Conservation (phyloP, 495 filamentous ascomycete species). For the Aspergillus wentii region DNA sequence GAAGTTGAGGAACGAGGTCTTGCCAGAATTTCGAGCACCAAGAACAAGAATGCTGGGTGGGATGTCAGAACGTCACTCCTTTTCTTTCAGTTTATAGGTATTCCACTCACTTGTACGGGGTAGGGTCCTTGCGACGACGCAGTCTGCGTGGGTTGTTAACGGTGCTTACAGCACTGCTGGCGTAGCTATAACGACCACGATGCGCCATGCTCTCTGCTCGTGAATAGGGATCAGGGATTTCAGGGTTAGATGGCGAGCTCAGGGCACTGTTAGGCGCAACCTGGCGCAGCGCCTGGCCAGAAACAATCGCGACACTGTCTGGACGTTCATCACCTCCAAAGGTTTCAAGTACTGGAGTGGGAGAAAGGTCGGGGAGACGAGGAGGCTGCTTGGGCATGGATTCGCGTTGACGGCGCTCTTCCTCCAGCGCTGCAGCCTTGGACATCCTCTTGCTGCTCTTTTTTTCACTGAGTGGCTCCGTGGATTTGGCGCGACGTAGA, state of each 20-base stretch:
- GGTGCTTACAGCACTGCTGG: conserved; percentile 84
- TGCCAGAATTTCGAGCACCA: conserved; percentile 83
- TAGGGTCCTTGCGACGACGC: conserved; percentile 91
- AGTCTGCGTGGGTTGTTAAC: conserved; percentile 93
- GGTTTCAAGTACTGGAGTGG: conserved; percentile 58
- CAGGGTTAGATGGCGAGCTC: conserved; percentile 42
- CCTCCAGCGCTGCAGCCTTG: conserved; percentile 53
- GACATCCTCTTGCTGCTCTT: conserved; percentile 59
- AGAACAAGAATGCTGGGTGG: conserved; percentile 77
- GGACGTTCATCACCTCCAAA: conserved; percentile 70
- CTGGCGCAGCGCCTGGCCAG: conserved; percentile 24
- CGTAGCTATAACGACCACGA: conserved; percentile 94
- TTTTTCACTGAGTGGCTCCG: conserved; percentile 46
- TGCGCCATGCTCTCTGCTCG: conserved; percentile 93
- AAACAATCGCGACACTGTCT: conserved; percentile 61
- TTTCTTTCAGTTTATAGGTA: too few relatives aligned
- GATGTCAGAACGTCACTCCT: conserved; percentile 8
- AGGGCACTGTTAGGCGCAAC: conserved; percentile 12
- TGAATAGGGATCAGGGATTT: conserved; percentile 67
- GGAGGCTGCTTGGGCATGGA: conserved; percentile 69
- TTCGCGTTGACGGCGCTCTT: conserved; percentile 63
- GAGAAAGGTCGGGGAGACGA: conserved; percentile 70
- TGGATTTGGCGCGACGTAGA: conserved; percentile 77
- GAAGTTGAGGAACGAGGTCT: conserved; percentile 96
- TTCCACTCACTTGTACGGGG: conserved; percentile 86